Evolutionary conservation across 2,329 filamentous ascomycete species (phyloP).

Genomic region (Teratosphaeriaceae sp.): DNA sequence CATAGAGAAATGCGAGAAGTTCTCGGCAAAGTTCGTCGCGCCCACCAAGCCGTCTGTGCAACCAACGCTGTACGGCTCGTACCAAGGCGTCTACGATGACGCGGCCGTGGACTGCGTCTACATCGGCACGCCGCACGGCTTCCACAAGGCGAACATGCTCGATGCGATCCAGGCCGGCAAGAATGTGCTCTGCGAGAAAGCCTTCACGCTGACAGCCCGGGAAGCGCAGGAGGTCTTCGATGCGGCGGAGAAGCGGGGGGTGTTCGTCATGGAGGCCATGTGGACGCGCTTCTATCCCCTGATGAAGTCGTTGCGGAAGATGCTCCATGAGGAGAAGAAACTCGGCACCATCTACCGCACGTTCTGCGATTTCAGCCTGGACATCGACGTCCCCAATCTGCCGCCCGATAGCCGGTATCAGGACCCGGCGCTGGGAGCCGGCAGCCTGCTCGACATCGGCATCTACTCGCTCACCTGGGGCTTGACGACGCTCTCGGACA

Average conservation of each 20-base stretch:
- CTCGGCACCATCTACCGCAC: slow-evolving; percentile 36
- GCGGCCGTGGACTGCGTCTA: slow-evolving; percentile 41
- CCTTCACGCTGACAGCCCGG: slow-evolving; percentile 36
- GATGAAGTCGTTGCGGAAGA: slow-evolving; percentile 27
- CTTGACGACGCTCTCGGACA: slow-evolving; percentile 29
- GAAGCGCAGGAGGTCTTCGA: slow-evolving; percentile 37
- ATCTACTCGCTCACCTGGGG: slow-evolving; percentile 41
- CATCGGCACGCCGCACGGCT: slow-evolving; percentile 41
- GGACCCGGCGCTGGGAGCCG: slow-evolving; percentile 37
- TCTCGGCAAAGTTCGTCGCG: slow-evolving; percentile 9
- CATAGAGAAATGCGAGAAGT: slow-evolving; percentile 13
- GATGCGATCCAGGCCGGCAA: slow-evolving; percentile 40
- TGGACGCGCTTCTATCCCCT: slow-evolving; percentile 42
- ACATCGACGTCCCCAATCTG: slow-evolving; percentile 30
- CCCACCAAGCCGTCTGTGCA: slow-evolving; percentile 8
- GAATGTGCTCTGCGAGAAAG: slow-evolving; percentile 42
- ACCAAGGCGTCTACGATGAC: slow-evolving; percentile 36
- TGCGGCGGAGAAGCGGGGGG: slow-evolving; percentile 33
- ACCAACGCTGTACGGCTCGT: slow-evolving; percentile 35
- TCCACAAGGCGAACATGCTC: slow-evolving; percentile 40
- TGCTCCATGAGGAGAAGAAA: slow-evolving; percentile 35
- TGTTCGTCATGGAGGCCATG: slow-evolving; percentile 44
- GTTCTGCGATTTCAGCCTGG: slow-evolving; percentile 36
- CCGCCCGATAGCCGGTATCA: slow-evolving; percentile 21
- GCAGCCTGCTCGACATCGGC: slow-evolving; percentile 39